A percentile compares a stretch with the other conserved stretches of the same genome.
Evolutionary conservation across 257 asterid genomes (phyloP).

Genomic region (Nicotiana paniculata): DNA sequence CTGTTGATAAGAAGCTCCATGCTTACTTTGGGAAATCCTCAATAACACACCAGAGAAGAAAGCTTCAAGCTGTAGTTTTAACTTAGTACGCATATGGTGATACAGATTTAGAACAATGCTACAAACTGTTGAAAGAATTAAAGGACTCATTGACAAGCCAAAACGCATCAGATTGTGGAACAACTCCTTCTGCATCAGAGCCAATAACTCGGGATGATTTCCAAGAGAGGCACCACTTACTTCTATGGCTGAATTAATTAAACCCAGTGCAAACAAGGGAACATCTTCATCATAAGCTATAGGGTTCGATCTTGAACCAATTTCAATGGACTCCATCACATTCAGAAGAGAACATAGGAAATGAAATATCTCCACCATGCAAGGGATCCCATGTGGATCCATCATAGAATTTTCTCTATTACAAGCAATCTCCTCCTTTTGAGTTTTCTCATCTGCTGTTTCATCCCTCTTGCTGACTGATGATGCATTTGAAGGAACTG

Average conservation of each 20-base stretch:
- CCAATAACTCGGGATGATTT: constrained; percentile 61
- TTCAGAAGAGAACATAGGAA: constrained; percentile 81
- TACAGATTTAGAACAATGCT: constrained; percentile 90
- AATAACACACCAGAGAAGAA: constrained; percentile 68
- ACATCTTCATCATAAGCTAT: constrained; percentile 91
- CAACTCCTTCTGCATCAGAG: constrained; percentile 76
- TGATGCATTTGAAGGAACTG: constrained; percentile 12
- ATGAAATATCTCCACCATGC: constrained; percentile 82
- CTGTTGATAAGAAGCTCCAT: constrained; percentile 79
- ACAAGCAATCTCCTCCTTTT: constrained; percentile 25
- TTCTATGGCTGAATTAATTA: constrained; percentile 79
- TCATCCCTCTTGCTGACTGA: constrained; percentile 13
- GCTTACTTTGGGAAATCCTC: constrained; percentile 70
- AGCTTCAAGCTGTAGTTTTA: constrained; percentile 80
- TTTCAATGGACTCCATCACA: constrained; percentile 63
- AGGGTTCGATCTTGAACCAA: constrained; percentile 61
- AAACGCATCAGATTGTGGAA: constrained; percentile 80
- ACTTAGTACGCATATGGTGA: constrained; percentile 68
- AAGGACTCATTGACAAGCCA: constrained; percentile 88
- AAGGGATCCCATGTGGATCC: constrained; percentile 80
- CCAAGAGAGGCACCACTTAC: constrained; percentile 69
- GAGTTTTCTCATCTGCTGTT: constrained; percentile 15
- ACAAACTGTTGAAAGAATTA: constrained; percentile 83
- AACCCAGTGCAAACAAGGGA: constrained; percentile 86
- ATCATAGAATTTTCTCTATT: constrained; percentile 38